Conservation (phyloP, 495 filamentous ascomycete genomes). For the Aspergillus nanangensis region DNA sequence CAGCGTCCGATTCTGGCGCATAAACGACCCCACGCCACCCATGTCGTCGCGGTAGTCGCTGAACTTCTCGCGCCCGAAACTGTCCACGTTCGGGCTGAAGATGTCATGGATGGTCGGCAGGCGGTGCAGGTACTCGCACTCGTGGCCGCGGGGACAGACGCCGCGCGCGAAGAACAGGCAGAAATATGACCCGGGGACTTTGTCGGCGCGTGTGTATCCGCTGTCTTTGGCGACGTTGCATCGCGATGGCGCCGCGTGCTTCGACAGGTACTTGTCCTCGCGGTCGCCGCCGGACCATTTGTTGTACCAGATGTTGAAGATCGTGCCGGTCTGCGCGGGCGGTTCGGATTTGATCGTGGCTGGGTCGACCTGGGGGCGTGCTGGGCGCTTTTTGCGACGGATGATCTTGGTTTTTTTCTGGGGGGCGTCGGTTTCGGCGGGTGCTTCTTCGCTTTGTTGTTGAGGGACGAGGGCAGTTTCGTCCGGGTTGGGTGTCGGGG, state of each 20-base stretch:
- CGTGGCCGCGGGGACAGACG: constrained; percentile 76
- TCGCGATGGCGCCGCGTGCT: constrained; percentile 67
- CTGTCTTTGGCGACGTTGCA: constrained; percentile 79
- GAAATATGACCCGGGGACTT: constrained; percentile 75
- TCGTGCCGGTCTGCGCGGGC: constrained; percentile 84
- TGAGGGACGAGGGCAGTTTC: constrained; percentile 14
- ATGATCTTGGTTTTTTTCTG: constrained; percentile 50
- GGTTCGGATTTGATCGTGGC: constrained; percentile 73
- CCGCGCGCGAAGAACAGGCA: constrained; percentile 88
- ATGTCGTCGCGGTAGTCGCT: constrained; percentile 91
- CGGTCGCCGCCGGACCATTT: constrained; percentile 94
- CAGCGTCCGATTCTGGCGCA: constrained; percentile 85
- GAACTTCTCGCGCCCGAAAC: constrained; percentile 86
- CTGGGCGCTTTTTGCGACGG: constrained; percentile 47
- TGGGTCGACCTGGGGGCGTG: constrained; percentile 75
- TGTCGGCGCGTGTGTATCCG: constrained; percentile 88
- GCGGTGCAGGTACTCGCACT: constrained; percentile 93
- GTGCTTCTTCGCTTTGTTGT: constrained; percentile 16
- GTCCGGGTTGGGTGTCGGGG: constrained; percentile 1
- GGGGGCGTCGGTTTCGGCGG: constrained; percentile 16
- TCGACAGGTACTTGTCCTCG: constrained; percentile 81
- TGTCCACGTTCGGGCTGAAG: constrained; percentile 86
- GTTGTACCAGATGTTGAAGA: constrained; percentile 94
- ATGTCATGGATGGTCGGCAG: constrained; percentile 78
- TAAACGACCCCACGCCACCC: constrained; percentile 90